These are phyloP conservation scores for Diaporthe humulicola DNA, from an alignment of 2,329 filamentous ascomycete species.

Conservation along the genomic window DNA sequence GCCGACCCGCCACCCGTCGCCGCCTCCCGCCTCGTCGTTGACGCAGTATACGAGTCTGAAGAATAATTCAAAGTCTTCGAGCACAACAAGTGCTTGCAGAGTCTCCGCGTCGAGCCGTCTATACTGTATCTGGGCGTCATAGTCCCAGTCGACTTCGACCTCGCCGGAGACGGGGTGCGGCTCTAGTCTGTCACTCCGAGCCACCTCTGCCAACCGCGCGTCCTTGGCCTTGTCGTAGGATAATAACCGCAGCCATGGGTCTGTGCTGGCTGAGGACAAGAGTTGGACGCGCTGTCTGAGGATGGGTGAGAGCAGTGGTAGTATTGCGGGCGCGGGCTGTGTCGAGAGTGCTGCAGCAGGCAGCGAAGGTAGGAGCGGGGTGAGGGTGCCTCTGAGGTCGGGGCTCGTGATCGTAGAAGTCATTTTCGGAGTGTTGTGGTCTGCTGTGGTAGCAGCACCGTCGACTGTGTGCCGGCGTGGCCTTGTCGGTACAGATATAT, in stretches of 20 bases:
- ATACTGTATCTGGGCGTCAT: constrained; percentile 74
- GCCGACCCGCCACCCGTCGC: constrained; percentile 78
- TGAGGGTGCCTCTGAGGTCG: constrained; percentile 62
- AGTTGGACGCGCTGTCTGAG: constrained; percentile 76
- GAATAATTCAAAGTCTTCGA: constrained; percentile 70
- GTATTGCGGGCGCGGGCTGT: constrained; percentile 66
- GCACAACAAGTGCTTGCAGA: constrained; percentile 74
- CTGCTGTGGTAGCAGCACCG: not conserved
- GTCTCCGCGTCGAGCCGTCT: constrained; percentile 82
- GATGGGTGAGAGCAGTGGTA: constrained; percentile 75
- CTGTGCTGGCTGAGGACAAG: constrained; percentile 69
- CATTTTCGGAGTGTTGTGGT: constrained; percentile 42
- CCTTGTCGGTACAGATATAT: not conserved
- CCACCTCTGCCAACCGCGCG: constrained; percentile 71
- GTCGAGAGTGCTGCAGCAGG: constrained; percentile 71
- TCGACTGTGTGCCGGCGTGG: not conserved
- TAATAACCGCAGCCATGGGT: constrained; percentile 80
- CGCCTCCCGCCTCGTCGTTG: constrained; percentile 71
- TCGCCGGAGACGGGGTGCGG: constrained; percentile 87
- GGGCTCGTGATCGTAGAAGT: constrained; percentile 55
- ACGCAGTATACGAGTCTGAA: constrained; percentile 79
- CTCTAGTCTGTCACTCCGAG: constrained; percentile 74
- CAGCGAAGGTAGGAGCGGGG: constrained; percentile 70
- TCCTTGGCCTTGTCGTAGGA: constrained; percentile 74
- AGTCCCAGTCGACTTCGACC: constrained; percentile 79